Percentiles rank a stretch among this genome's conserved stretches.
Evolutionary conservation across 2,329 filamentous ascomycete genomes (phyloP).

Genomic region (Berkeleyomyces rouxiae): DNA sequence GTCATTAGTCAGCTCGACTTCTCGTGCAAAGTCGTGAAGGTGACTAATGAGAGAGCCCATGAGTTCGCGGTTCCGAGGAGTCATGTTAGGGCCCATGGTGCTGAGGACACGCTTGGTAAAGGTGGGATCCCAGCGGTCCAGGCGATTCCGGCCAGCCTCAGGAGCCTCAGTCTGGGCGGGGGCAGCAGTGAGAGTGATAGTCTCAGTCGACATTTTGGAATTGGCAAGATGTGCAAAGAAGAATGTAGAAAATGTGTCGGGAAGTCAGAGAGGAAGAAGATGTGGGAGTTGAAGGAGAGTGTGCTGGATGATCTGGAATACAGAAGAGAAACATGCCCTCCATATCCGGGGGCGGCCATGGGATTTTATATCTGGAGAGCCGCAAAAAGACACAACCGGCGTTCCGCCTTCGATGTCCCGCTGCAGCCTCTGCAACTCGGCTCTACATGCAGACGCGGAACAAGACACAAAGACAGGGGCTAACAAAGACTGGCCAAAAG

Average conservation of each 20-base stretch:
- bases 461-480: neutral
- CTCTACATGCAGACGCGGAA: neutral
- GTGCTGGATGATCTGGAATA: neutral
- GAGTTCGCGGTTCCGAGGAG: constrained; percentile 46
- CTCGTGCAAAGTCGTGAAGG: constrained; percentile 63
- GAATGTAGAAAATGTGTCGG: neutral
- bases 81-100: constrained; percentile 53
- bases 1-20: constrained; percentile 58
- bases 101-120: constrained; percentile 62
- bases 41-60: constrained; percentile 49
- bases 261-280: neutral
- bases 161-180: neutral
- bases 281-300: neutral
- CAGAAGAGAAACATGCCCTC: neutral
- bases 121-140: constrained; percentile 38
- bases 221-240: neutral
- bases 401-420: neutral
- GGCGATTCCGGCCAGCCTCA: constrained; percentile 2
- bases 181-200: constrained; percentile 3
- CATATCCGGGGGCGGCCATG: neutral
- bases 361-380: constrained; percentile 7
- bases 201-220: constrained; percentile 2
- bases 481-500: neutral
- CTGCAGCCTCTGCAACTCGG: neutral
- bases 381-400: constrained; percentile 10